Evolutionary conservation across 2,329 filamentous ascomycete genomes (phyloP).

Genomic region (Aspergillus brasiliensis): DNA sequence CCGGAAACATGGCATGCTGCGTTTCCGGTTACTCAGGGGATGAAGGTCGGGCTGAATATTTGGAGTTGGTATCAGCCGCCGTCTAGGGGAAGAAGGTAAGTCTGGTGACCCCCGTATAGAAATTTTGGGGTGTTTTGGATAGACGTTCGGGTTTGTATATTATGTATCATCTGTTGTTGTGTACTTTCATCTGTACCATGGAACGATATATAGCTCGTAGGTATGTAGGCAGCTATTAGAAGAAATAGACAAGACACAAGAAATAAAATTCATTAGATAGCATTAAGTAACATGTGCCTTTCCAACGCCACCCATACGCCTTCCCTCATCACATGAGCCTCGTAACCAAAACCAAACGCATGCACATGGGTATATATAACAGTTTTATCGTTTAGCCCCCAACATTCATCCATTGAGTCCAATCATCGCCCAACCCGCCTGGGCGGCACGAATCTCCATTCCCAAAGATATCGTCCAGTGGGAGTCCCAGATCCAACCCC

Average conservation of each 20-base stretch:
- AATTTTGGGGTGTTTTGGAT: too few species aligned
- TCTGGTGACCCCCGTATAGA: neutral
- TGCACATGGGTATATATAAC: conserved; percentile 2
- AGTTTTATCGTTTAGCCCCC: conserved; percentile 13
- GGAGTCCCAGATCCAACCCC: conserved; percentile 38
- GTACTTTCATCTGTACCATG: neutral
- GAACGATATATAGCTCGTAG: neutral
- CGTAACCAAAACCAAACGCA: conserved; percentile 14
- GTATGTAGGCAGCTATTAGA: neutral
- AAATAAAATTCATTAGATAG: neutral
- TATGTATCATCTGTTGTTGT: neutral
- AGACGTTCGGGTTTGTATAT: neutral
- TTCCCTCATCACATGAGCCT: neutral
- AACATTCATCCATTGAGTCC: conserved; percentile 44
- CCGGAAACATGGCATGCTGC: conserved; percentile 64
- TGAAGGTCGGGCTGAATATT: conserved; percentile 65
- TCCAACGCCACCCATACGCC: neutral
- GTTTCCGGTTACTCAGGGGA: conserved; percentile 57
- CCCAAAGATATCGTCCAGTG: conserved; percentile 46
- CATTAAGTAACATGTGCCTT: neutral
- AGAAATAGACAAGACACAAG: neutral
- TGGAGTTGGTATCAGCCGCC: conserved; percentile 63
- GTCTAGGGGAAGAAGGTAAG: conserved; percentile 15
- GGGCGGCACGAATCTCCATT: conserved; percentile 32
- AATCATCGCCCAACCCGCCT: conserved; percentile 34